A percentile compares a stretch with the other conserved stretches of the same genome.
Conservation (phyloP, 495 filamentous ascomycete species). For the Daldinia childiae region DNA sequence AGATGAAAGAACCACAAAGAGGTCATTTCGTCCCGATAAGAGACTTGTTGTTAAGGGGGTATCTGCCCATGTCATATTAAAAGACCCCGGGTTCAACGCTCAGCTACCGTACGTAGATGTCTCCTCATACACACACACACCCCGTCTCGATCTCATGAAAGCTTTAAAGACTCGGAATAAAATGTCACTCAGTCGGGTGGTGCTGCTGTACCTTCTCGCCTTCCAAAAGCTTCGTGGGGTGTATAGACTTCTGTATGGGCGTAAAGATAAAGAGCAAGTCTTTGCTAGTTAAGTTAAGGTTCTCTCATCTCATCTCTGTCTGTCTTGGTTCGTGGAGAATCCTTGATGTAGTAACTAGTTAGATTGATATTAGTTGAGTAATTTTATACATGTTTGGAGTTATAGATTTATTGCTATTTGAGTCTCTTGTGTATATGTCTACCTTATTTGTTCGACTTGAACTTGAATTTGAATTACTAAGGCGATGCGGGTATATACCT, state of each 20-base stretch:
- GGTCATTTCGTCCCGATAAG: neutral
- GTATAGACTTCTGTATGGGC: neutral
- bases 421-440: too few species aligned
- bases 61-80: neutral
- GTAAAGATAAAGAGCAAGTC: neutral
- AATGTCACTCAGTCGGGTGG: conserved; percentile 7
- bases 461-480: too few species aligned
- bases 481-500: too few species aligned
- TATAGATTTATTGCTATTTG: neutral
- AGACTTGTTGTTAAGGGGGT: neutral
- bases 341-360: neutral
- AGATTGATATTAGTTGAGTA: neutral
- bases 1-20: neutral
- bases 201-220: conserved; percentile 20
- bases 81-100: neutral
- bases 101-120: too few species aligned
- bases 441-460: too few species aligned
- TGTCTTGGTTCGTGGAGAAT: neutral
- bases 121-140: neutral
- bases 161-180: neutral
- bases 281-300: too few species aligned
- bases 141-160: neutral
- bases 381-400: neutral
- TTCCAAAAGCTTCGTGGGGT: conserved; percentile 20
- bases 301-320: neutral